Conservation (phyloP, 352 stramenopile species). For the Phytophthora multivora region DNA sequence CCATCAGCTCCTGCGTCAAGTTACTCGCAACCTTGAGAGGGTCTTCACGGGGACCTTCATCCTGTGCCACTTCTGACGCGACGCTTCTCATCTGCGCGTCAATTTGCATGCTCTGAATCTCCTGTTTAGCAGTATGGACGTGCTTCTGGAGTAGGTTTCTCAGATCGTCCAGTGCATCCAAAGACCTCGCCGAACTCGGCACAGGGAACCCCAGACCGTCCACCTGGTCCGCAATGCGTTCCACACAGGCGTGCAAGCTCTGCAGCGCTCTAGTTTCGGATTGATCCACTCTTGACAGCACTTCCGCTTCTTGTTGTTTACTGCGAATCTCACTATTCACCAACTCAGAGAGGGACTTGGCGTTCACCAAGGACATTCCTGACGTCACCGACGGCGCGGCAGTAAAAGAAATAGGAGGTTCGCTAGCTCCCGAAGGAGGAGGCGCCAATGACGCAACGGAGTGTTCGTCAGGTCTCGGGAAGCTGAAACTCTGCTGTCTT, state of each 20-base stretch:
- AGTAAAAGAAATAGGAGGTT: neutral
- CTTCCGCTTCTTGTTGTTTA: conserved; percentile 35
- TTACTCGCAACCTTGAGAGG: conserved; percentile 30
- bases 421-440: neutral
- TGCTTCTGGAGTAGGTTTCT: conserved; percentile 55
- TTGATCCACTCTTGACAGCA: conserved; percentile 39
- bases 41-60: conserved; percentile 16
- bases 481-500: conserved; percentile 7
- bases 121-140: conserved; percentile 55
- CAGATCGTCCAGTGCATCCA: conserved; percentile 67
- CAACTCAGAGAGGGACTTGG: conserved; percentile 49
- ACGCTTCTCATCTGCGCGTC: conserved; percentile 61
- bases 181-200: conserved; percentile 36
- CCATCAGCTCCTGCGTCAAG: conserved; percentile 56
- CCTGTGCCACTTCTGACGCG: conserved; percentile 39
- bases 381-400: conserved; percentile 9
- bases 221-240: conserved; percentile 46
- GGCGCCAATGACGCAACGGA: conserved; percentile 11
- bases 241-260: conserved; percentile 50
- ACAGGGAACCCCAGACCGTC: conserved; percentile 58
- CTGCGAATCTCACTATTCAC: conserved; percentile 44
- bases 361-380: conserved; percentile 28
- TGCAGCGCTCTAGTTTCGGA: conserved; percentile 41
- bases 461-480: conserved; percentile 10
- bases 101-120: conserved; percentile 77